Percentiles rank a stretch among this genome's conserved stretches.
Evolutionary conservation across 2,329 filamentous ascomycete genomes (phyloP).

Genomic region (Tolypocladium endophyticum): DNA sequence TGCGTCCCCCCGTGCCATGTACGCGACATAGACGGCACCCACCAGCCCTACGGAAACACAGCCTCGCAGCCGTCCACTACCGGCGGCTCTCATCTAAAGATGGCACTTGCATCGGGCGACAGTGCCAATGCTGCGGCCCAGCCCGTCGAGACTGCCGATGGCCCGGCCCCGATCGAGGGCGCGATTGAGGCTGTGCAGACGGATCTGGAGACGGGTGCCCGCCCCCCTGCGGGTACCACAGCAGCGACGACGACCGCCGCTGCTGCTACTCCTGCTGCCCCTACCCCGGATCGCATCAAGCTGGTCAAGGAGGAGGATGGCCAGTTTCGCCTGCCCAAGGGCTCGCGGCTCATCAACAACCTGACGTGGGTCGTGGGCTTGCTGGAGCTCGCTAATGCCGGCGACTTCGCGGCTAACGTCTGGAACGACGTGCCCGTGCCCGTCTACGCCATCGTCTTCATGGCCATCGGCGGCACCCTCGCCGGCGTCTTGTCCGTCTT

Average conservation of each 20-base stretch:
- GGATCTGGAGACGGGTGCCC: neutral
- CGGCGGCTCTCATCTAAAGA: neutral
- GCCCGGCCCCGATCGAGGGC: neutral
- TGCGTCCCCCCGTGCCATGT: neutral
- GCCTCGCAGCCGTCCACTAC: neutral
- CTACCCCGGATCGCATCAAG: neutral
- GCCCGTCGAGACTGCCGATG: neutral
- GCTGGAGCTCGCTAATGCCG: slow-evolving; percentile 44
- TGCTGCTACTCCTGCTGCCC: neutral
- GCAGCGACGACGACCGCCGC: neutral
- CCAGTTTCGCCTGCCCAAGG: slow-evolving; percentile 5
- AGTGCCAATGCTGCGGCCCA: neutral
- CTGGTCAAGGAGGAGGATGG: slow-evolving; percentile 5
- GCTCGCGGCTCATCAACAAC: slow-evolving; percentile 16
- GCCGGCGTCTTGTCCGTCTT: slow-evolving; percentile 34
- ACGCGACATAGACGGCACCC: neutral
- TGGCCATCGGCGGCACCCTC: slow-evolving; percentile 39
- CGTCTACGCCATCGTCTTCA: slow-evolving; percentile 33
- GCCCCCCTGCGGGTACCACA: neutral
- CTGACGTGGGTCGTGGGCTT: slow-evolving; percentile 29
- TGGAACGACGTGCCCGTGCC: slow-evolving; percentile 44
- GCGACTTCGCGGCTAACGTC: slow-evolving; percentile 47
- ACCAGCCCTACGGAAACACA: neutral
- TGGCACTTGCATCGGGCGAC: neutral
- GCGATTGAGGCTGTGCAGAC: neutral